These are phyloP conservation scores for Sporothrix dimorphospora DNA, from an alignment of 2,329 filamentous ascomycete genomes.

Conservation along the genomic window DNA sequence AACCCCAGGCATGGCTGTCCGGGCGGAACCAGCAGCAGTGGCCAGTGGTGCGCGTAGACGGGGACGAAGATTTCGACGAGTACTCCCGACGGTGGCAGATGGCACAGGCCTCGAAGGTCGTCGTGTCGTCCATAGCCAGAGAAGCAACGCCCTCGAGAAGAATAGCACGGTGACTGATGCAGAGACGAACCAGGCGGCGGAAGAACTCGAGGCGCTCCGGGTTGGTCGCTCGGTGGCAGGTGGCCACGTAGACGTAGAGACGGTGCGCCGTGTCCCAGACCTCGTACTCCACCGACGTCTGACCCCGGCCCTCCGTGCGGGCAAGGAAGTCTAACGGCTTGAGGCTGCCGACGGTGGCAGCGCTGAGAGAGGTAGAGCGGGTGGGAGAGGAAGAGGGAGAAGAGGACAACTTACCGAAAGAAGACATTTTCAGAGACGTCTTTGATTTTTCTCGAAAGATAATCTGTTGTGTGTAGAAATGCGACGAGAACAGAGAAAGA, in stretches of 20 bases:
- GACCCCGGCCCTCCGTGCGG: conserved; percentile 6
- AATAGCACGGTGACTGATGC: conserved; percentile 1
- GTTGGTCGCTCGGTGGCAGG: not conserved
- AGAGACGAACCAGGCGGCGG: conserved; percentile 24
- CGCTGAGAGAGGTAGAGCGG: not conserved
- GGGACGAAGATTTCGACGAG: not conserved
- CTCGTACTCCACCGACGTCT: conserved; percentile 14
- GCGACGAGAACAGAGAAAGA: not conserved
- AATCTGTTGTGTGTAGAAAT: not conserved
- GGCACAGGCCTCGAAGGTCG: conserved; percentile 10
- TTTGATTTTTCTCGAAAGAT: not conserved
- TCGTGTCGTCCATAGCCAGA: not conserved
- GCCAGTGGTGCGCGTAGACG: not conserved
- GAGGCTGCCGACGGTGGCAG: not conserved
- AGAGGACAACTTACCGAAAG: not conserved
- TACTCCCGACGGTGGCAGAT: conserved; percentile 19
- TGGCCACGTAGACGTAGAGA: conserved; percentile 17
- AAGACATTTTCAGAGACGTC: conserved; percentile 13
- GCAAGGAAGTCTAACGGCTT: conserved; percentile 15
- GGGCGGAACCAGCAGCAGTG: conserved; percentile 28
- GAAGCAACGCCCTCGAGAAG: not conserved
- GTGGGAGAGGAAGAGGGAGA: not conserved
- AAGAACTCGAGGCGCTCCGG: conserved; percentile 1
- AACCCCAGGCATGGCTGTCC: not conserved
- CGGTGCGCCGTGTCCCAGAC: conserved; percentile 27